Base-by-base conservation (phyloP, 2,329 filamentous ascomycete genomes). In the Botryosphaeria dothidea region DNA sequence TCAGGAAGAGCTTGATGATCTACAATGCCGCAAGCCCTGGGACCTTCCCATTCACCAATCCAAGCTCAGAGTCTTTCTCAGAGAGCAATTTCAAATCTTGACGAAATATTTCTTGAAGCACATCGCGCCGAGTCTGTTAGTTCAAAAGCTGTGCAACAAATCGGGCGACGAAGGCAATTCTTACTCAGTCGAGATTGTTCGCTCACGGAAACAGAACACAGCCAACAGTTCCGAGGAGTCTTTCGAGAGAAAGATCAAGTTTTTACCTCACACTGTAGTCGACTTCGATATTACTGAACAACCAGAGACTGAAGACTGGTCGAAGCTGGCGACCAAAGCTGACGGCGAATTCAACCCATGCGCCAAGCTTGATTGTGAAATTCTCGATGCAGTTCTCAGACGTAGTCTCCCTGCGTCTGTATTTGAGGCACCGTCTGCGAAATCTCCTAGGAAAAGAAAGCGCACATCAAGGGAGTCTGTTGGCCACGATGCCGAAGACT, bases 51-150 rank as follows among this genome's bases (percentile, higher is more conserved):
- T 80, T 17, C 68, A 79, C 36, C 62, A 64, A 31, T 36, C 62
- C 0, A 73, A 75, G 31, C 71, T 81, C 0, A 71, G 79, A 0
- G 65, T 70, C 3, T 67, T 78, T 1, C 72, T 79, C 4, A 73
- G 73, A 4, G 65, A 71, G 4, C 66, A 68, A 2, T 80, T 81
- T 68, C 78, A 81, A 46, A 75, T 81, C 15, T 72, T 69, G 66
- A 77, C 76, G 1, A 72, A 70, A 45, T 66, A 68, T 1, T 81
- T 78, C 45, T 69, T 80, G 67, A 76, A 77, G 27, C 75, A 78
- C 66, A 66, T 82, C 15, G 73, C 69, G 0, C 76, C 78, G 0
- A 66, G 80, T 0, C 70, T 81, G 4, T 71, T 81, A 15, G 71
- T 71, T 2, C 70, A 69, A 38, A 61, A 66, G 19, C 5, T 65